Evolutionary conservation across 371 early-diverging fungal genomes (phyloP).

Genomic region (Actinomortierella ambigua): DNA sequence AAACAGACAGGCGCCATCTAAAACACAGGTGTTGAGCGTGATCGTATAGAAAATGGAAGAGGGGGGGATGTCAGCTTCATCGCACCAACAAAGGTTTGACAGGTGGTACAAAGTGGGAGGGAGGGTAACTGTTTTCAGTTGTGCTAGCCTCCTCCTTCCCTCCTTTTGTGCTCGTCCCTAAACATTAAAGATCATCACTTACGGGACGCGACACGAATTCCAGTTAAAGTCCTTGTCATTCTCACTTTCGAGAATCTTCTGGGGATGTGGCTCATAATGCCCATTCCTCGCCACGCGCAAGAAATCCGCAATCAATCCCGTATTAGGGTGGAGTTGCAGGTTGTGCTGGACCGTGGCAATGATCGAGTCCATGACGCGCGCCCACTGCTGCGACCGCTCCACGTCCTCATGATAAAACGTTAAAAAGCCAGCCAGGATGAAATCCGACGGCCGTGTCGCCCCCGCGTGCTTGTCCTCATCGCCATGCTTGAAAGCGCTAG

Average conservation of each 20-base stretch:
- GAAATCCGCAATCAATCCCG: conserved; percentile 67
- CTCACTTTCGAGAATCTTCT: conserved; percentile 53
- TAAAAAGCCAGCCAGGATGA: conserved; percentile 61
- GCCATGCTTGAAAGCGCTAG: conserved; percentile 49
- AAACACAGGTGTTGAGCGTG: no score
- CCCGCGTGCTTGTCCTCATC: conserved; percentile 51
- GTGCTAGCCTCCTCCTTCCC: no score
- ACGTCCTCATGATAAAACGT: conserved; percentile 64
- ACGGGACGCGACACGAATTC: conserved; percentile 49
- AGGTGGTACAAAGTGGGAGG: no score
- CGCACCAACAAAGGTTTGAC: no score
- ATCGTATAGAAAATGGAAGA: no score
- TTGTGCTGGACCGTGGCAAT: conserved; percentile 51
- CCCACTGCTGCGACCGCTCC: conserved; percentile 58
- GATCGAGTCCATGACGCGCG: conserved; percentile 55
- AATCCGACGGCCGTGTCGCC: conserved; percentile 65
- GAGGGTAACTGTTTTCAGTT: no score
- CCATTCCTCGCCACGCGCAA: conserved; percentile 52
- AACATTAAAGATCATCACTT: conserved; percentile 9
- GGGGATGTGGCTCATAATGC: conserved; percentile 50
- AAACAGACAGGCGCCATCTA: conserved; percentile 64
- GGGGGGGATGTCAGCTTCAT: no score
- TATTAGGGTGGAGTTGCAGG: conserved; percentile 52
- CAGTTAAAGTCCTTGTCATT: conserved; percentile 48
- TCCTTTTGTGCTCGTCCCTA: no score